Evolutionary conservation across 495 filamentous ascomycete genomes (phyloP), one percentile per base, ranked within the genome.

Genomic region (Lindgomyces ingoldianus): DNA sequence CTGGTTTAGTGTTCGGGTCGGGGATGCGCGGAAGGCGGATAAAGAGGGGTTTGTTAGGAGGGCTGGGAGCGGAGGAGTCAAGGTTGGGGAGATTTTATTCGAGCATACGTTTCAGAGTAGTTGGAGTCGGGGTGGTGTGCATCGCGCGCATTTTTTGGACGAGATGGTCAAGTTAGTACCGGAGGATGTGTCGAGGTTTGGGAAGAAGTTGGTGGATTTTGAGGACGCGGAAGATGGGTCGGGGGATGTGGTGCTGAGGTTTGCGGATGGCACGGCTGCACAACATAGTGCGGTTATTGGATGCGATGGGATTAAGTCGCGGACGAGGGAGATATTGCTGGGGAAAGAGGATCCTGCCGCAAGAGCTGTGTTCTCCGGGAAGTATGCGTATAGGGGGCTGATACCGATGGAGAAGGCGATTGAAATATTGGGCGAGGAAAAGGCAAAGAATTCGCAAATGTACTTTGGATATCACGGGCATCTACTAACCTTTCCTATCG

Each of bases 401-500:
- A 68, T 89, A 9, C 82, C 84, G n/a, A 87, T 85, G 77, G 82
- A 82, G 19, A 76, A 81, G 14, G 83, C 84, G 48, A 76, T 81
- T 14, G 59, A 75, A 11, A 73, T 79, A 10, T 69, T 87, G 22
- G 85, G 85, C 42, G 81, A 84, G 12, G 76, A 78, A 47, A 59
- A 77, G 0, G 80, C 81, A 0, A 65, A 73, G 18, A 84, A 85
- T n/a, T 75, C 76, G 26, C 79, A 82, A 30, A 70, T 85, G 54
- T 84, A 85, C 68, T 68, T 89, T 54, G 87, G 87, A 0, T 75
- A 82, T 8, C 80, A 84, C 39, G 79, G 78, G 0, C 84, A 87
- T 64, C 73, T 84, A 0, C 76, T 89, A 14, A 89, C 86, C 0
- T 89, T 85, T 69, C 87, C 87, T 0, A 87, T 90, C 27, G 82